Evolutionary conservation across 1,284 basidiomycete genomes (phyloP).

Genomic region (Cutaneotrichosporon spelunceum): DNA sequence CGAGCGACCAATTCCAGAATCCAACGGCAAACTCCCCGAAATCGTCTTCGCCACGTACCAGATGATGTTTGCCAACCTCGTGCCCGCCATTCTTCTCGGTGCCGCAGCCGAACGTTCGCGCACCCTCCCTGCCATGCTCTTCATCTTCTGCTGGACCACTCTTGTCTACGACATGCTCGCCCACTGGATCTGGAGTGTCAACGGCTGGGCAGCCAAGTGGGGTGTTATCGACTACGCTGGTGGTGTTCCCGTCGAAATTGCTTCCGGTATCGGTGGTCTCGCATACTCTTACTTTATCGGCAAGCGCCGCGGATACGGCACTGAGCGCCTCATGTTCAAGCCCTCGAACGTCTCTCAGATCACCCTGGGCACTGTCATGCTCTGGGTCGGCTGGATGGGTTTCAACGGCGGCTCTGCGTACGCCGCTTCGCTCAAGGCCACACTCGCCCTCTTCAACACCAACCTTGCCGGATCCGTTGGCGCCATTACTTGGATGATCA

Average conservation of each 20-base stretch:
- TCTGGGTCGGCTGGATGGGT: slow-evolving; percentile 79
- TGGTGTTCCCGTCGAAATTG: slow-evolving; percentile 89
- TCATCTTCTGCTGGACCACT: slow-evolving; percentile 74
- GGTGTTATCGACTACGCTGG: slow-evolving; percentile 77
- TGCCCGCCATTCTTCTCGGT: slow-evolving; percentile 57
- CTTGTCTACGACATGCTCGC: slow-evolving; percentile 69
- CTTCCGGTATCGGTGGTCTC: slow-evolving; percentile 79
- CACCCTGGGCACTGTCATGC: slow-evolving; percentile 78
- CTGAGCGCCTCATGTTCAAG: slow-evolving; percentile 80
- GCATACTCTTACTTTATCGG: slow-evolving; percentile 71
- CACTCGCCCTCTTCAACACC: slow-evolving; percentile 82
- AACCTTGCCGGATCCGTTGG: slow-evolving; percentile 59
- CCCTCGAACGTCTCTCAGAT: slow-evolving; percentile 82
- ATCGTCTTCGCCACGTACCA: slow-evolving; percentile 77
- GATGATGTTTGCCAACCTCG: slow-evolving; percentile 56
- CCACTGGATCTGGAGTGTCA: slow-evolving; percentile 69
- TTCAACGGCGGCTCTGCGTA: slow-evolving; percentile 69
- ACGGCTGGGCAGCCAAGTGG: slow-evolving; percentile 87
- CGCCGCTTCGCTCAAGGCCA: slow-evolving; percentile 83
- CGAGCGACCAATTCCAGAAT: slow-evolving; percentile 67
- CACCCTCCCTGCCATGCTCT: slow-evolving; percentile 80
- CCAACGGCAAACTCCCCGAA: slow-evolving; percentile 56
- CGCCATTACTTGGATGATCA: slow-evolving; percentile 81
- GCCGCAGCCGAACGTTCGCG: slow-evolving; percentile 82
- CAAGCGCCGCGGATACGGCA: slow-evolving; percentile 62